Base-by-base conservation (phyloP, 345 rosid genomes). In the Geranium brycei region DNA sequence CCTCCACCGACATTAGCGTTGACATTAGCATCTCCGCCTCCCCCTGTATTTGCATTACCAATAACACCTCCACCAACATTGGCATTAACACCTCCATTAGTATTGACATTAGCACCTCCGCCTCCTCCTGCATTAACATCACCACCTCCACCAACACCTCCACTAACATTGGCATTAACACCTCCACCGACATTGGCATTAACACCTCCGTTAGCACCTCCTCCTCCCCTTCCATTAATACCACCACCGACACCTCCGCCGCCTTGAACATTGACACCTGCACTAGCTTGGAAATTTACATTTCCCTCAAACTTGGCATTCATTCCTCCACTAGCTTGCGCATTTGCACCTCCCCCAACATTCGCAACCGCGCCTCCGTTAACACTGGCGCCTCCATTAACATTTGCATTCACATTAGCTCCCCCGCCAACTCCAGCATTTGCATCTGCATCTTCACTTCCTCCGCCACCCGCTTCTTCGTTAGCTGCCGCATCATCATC, bases 181-280 rank as follows among this genome's bases (percentile, higher is more conserved):
- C 51, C 51, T 41, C 51, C 51, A 3, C 11, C 51, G 1, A 5
- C 11, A 3, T 47, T 13, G 15, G 14, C 53, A 47, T 47, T 13
- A 2, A 18, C 61, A 32, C 62, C 62, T 31, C 56, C 62, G 68
- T 76, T 66, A 35, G 19, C 66, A 5, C 4, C 32, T 0, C 58
- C 65, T 66, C 79, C 13, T 13, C 47, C 28, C 81, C 69, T 11
- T 17, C 71, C 11, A 35, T 35, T 35, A 7, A 35, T 7, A 35
- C 41, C 41, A 4, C 41, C 41, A 4, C 10, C 10, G 41, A 35
- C 41, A 35, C 10, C 10, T 35, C 5, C 41, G 10, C 41, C 7
- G 7, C 41, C 41, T 35, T 35, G 41, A 35, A 35, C 41, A 35
- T 35, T 35, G 10, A 23, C 28, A 23, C 28, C 28, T 2, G 28